Conservation (phyloP, 345 rosid genomes). For the Rhizophora apiculata region DNA sequence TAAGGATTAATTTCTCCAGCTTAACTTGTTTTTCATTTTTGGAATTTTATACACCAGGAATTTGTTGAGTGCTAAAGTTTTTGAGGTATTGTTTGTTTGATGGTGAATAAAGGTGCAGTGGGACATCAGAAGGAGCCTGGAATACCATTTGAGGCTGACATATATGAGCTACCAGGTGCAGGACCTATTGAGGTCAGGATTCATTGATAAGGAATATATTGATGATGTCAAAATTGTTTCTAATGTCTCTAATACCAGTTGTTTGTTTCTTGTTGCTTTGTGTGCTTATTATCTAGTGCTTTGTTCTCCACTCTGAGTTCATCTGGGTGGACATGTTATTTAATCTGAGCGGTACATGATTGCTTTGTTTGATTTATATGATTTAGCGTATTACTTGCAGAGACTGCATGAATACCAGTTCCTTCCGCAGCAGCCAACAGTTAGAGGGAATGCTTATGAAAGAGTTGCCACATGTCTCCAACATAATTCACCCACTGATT, state of each 20-base stretch:
- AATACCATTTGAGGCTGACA: constrained; percentile 46
- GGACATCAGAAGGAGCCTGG: constrained; percentile 47
- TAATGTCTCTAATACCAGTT: background rate
- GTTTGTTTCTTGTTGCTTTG: background rate
- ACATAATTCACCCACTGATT: constrained; percentile 42
- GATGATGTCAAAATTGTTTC: background rate
- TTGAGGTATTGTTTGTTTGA: constrained; percentile 16
- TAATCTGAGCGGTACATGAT: background rate
- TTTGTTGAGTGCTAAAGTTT: constrained; percentile 1
- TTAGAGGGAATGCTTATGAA: constrained; percentile 51
- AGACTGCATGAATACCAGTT: constrained; percentile 82
- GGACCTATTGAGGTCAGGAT: constrained; percentile 50
- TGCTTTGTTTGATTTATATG: no score
- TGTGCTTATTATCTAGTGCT: background rate
- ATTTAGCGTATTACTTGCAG: constrained; percentile 43
- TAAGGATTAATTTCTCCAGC: background rate
- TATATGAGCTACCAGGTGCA: constrained; percentile 51
- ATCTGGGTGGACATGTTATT: background rate
- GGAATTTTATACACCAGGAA: background rate
- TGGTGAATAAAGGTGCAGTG: constrained; percentile 39
- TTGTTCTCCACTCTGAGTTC: background rate
- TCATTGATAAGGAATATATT: background rate
- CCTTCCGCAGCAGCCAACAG: constrained; percentile 78
- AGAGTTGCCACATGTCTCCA: constrained; percentile 46
- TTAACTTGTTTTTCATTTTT: background rate